A percentile compares a stretch with the other conserved stretches of the same genome.
These are phyloP conservation scores for Nigrospora oryzae DNA, from an alignment of 2,329 filamentous ascomycete genomes.

Conservation along the genomic window DNA sequence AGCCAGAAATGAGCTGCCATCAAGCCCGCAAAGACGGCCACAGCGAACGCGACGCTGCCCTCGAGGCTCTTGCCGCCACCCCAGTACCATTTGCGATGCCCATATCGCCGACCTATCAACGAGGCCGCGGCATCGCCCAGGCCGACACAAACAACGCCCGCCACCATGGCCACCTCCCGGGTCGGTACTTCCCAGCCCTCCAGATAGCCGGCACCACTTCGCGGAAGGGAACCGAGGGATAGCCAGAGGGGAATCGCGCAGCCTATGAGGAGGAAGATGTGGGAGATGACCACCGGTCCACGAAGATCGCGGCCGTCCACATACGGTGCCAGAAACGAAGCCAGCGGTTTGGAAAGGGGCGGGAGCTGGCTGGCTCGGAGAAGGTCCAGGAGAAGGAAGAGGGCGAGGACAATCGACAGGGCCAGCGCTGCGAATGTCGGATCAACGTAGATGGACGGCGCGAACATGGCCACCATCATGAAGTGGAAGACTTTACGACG, in stretches of 20 bases:
- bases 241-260: constrained; percentile 95
- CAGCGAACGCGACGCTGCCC: constrained; percentile 73
- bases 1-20: constrained; percentile 66
- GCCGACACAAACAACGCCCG: constrained; percentile 88
- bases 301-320: constrained; percentile 89
- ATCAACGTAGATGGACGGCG: constrained; percentile 80
- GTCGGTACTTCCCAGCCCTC: constrained; percentile 66
- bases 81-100: constrained; percentile 90
- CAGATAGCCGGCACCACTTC: constrained; percentile 46
- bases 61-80: constrained; percentile 93
- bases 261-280: constrained; percentile 91
- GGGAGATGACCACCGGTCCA: constrained; percentile 89
- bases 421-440: constrained; percentile 76
- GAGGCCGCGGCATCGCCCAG: constrained; percentile 92
- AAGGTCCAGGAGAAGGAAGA: constrained; percentile 84
- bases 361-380: constrained; percentile 86
- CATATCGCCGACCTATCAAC: constrained; percentile 79
- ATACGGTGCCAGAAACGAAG: constrained; percentile 82
- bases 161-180: constrained; percentile 81
- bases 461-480: constrained; percentile 94
- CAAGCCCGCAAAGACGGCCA: constrained; percentile 70
- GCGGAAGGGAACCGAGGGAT: constrained; percentile 61
- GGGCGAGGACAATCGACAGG: constrained; percentile 66
- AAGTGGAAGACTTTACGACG: constrained; percentile 96
- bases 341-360: constrained; percentile 78